Evolutionary conservation across 371 early-diverging fungal genomes (phyloP), one percentile per base, ranked within the genome.

Genomic region (Syncephalis fuscata): DNA sequence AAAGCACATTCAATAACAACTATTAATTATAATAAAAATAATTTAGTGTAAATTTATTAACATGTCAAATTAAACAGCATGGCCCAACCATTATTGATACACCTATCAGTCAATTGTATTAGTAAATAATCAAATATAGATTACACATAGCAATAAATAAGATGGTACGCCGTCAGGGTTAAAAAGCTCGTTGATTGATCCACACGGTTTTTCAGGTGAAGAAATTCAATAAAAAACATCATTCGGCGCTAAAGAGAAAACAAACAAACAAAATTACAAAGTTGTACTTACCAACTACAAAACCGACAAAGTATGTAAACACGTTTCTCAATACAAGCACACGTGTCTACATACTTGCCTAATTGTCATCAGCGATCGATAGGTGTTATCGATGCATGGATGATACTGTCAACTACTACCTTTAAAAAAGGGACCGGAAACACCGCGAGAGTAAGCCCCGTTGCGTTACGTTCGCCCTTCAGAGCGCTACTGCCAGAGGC

Each of bases 401-500:
- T 7, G 8, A 21, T 16, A 8, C 8, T 41, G n/a, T 21, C 4
- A 46, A 53, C 21, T 14, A 32, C 4, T 32, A 32, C 32, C 11
- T 11, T 32, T 32, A 32, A 7, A 32, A 24, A 51, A 46, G 46
- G 43, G 52, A 44, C 54, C 45, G 56, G 56, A 57, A 64, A 59
- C 62, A 57, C 50, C 55, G 54, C 60, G 58, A 52, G 48, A 64
- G 63, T 64, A 63, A 64, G 65, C 65, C 65, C 65, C 65, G 65
- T 64, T 64, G 65, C 55, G 65, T 62, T 64, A 64, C 44, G 53
- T 36, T 42, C 24, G 11, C 32, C 7, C 32, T 32, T 7, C 7
- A 32, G 4, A 4, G 32, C 32, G 32, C 32, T 11, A 32, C 32
- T 11, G 11, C 11, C 7, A 32, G 7, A 7, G 32, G 32, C 32